Evolutionary conservation across 1,284 basidiomycete genomes (phyloP), one percentile per base, ranked within the genome.

Genomic region (Puccinia horiana): DNA sequence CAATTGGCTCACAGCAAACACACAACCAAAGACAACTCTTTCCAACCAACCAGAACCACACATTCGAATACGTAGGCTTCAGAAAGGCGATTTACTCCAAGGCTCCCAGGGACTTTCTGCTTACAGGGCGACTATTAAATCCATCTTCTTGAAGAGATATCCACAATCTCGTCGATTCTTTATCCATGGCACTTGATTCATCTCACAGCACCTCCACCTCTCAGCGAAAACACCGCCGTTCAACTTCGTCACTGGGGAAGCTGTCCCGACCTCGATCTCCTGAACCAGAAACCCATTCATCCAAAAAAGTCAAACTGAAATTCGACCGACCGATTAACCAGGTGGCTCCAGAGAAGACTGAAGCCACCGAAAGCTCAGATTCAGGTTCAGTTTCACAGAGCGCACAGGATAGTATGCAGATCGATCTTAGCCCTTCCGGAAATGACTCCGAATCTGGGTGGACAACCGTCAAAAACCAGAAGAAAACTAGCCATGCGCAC

Each of bases 301-400:
- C 69, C 69, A 70, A 70, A 29, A 44, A 52, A 70, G 42, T 70
- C n/a, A 70, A 70, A 40, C 69, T 70, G 12, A 70, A 70, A 70
- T 14, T 42, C 12, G 42, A 70, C 47, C 69, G 1, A 16, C 26
- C 12, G 4, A 70, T 18, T 20, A 18, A 65, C 42, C 42, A 29
- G 40, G 2, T 4, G 23, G n/a, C 12, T 20, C 42, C 42, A 20
- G 16, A 70, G 16, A 29, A 47, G 11, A 12, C 42, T 35, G 9
- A 49, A 70, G 47, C 47, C 5, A n/a, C n/a, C 42, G 29, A 70
- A 40, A 3, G 35, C 8, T 61, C 32, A 35, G 29, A 61, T 32
- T 61, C 58, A 61, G 23, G 6, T 65, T 40, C 61, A 23, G 61
- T 8, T 56, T 56, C 54, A 26, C 8, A n/a, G 18, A 65, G 35